Evolutionary conservation across 192 early-diverging fungal species (phyloP).

Genomic region (Chytriomyces sp.): DNA sequence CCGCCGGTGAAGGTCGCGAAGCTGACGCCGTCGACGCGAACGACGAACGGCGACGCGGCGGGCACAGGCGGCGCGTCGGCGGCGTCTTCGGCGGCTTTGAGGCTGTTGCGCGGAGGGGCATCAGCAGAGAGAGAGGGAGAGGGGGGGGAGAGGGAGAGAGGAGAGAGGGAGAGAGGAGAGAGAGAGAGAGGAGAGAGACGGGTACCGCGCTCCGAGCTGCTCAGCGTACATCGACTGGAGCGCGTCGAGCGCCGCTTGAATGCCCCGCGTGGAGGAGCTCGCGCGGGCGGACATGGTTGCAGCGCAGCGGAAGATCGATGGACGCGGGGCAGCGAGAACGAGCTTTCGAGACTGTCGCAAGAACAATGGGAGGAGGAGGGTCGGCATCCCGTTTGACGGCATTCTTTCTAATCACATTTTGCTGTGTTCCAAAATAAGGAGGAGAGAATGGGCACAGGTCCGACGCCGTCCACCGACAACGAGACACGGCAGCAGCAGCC

Average conservation of each 20-base stretch:
- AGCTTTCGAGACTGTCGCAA: too few species aligned
- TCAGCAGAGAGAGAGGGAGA: neutral
- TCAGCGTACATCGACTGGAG: neutral
- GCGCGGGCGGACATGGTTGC: neutral
- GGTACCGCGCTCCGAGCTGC: neutral
- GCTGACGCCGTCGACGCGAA: constrained; percentile 56
- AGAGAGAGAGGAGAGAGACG: neutral
- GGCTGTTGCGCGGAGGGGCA: constrained; percentile 1
- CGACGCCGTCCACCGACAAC: too few species aligned
- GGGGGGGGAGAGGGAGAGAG: neutral
- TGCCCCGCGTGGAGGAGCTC: too few species aligned
- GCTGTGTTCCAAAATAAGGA: too few species aligned
- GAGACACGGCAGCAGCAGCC: too few species aligned
- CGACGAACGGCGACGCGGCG: constrained; percentile 33
- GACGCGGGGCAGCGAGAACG: too few species aligned
- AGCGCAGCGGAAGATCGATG: too few species aligned
- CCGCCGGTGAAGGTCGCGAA: constrained; percentile 56
- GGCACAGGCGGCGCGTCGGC: constrained; percentile 18
- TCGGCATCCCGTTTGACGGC: too few species aligned
- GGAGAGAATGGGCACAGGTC: too few species aligned
- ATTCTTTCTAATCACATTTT: too few species aligned
- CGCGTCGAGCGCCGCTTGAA: neutral
- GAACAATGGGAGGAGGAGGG: too few species aligned
- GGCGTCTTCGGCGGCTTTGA: constrained; percentile 10
- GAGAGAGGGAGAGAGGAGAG: neutral